Conservation (phyloP, 768 basidiomycete species). For the Tylopilus balloui region DNA sequence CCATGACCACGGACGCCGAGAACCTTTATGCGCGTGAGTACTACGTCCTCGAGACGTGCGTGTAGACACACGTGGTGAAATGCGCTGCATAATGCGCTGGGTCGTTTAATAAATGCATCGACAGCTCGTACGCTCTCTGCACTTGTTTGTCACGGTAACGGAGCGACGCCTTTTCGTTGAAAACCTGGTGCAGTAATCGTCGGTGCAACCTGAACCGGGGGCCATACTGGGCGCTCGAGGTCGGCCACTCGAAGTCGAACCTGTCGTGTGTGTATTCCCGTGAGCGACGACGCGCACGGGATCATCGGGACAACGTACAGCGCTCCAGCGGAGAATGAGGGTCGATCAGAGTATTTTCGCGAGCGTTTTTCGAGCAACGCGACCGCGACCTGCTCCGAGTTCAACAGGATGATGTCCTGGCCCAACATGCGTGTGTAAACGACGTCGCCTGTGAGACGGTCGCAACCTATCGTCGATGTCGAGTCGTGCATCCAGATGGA, state of each 20-base stretch:
- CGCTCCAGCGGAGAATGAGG: not conserved
- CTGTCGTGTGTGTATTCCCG: not conserved
- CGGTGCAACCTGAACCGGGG: conserved; percentile 22
- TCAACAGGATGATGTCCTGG: conserved; percentile 47
- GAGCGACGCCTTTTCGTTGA: conserved; percentile 9
- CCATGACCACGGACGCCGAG: conserved; percentile 9
- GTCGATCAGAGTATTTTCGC: conserved; percentile 42
- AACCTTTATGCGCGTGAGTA: not conserved
- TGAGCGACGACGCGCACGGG: not conserved
- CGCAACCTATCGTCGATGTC: not conserved
- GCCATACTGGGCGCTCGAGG: conserved; percentile 18
- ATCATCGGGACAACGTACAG: conserved; percentile 1
- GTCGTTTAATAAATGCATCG: conserved; percentile 6
- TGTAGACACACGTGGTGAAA: conserved; percentile 10
- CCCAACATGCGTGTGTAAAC: conserved; percentile 31
- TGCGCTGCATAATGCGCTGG: conserved; percentile 3
- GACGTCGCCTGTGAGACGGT: too few relatives aligned
- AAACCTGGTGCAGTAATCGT: conserved; percentile 18
- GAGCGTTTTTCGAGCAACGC: conserved; percentile 52
- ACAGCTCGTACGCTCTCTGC: conserved; percentile 10
- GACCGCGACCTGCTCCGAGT: conserved; percentile 38
- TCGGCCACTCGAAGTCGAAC: conserved; percentile 19
- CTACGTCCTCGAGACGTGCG: not conserved
- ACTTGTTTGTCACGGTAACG: conserved; percentile 16
- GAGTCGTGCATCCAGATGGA: not conserved